phyloP scores from a whole-genome alignment of 2,329 filamentous ascomycete genomes.

The Aspergillus brasiliensis region DNA sequence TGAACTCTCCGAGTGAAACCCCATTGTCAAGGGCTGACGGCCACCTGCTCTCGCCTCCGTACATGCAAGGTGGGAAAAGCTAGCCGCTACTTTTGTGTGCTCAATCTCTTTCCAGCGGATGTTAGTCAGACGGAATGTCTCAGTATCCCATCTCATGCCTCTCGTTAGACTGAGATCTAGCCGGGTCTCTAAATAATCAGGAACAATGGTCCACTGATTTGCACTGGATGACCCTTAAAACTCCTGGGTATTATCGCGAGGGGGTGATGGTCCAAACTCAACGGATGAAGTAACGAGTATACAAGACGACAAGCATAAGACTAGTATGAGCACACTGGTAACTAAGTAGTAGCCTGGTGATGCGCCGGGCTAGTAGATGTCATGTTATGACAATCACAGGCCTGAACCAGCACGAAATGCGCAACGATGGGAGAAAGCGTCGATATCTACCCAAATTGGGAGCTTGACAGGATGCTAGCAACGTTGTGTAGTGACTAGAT shows the following conservation, averaged over 20 bases:
- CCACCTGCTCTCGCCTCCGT: constrained; percentile 2
- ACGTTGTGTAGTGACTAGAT: not conserved
- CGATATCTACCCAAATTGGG: not conserved
- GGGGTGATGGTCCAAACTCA: not conserved
- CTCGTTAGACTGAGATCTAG: constrained; percentile 15
- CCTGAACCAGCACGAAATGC: not conserved
- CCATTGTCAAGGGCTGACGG: not conserved
- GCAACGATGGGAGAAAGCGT: not conserved
- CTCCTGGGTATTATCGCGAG: not conserved
- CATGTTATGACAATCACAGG: not conserved
- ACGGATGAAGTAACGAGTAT: not conserved
- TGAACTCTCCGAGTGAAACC: not conserved
- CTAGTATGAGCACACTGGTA: not conserved
- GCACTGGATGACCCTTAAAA: not conserved
- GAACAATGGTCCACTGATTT: constrained; percentile 16
- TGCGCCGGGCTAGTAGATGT: not conserved
- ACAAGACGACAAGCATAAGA: not conserved
- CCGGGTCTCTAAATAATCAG: constrained; percentile 16
- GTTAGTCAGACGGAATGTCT: constrained; percentile 15
- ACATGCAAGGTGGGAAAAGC: constrained; percentile 5
- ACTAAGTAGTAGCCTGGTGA: not conserved
- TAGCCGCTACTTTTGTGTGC: not conserved
- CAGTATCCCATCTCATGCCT: not conserved
- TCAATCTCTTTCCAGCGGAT: not conserved
- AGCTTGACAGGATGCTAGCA: not conserved